A percentile compares a stretch with the other conserved stretches of the same genome.
phyloP scores from a whole-genome alignment of 1,284 basidiomycete genomes.

The Heterobasidion annosum region DNA sequence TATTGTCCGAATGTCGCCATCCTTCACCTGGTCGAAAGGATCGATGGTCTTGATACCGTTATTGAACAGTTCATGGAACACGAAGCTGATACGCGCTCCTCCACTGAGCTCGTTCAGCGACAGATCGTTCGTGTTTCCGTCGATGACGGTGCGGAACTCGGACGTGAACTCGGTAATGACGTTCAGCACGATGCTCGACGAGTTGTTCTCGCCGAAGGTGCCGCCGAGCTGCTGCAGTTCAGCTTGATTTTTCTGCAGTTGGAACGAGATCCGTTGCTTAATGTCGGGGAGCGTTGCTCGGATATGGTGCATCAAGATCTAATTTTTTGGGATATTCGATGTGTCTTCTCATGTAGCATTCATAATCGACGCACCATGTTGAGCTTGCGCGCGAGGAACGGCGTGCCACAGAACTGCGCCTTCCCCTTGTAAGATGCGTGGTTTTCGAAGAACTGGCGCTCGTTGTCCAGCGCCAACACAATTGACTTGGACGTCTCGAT shows the following conservation, averaged over 20 bases:
- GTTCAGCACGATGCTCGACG: conserved; percentile 83
- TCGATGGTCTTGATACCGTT: conserved; percentile 94
- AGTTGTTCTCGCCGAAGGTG: conserved; percentile 75
- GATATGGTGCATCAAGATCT: conserved; percentile 99
- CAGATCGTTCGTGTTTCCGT: conserved; percentile 94
- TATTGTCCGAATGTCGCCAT: conserved; percentile 93
- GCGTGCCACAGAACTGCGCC: conserved; percentile 94
- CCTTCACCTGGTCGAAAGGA: conserved; percentile 97
- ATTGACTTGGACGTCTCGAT: conserved; percentile 89
- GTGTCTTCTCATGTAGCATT: background rate
- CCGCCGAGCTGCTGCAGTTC: conserved; percentile 88
- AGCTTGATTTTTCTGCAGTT: conserved; percentile 79
- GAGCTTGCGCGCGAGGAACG: conserved; percentile 93
- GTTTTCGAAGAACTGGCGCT: conserved; percentile 90
- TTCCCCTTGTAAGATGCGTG: conserved; percentile 91
- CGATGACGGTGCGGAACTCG: conserved; percentile 94
- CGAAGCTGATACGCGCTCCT: conserved; percentile 95
- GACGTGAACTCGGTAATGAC: conserved; percentile 97
- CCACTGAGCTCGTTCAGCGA: conserved; percentile 93
- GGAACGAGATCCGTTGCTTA: conserved; percentile 85
- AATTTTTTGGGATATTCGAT: conserved; percentile 1
- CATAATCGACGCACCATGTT: conserved; percentile 66
- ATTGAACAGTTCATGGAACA: conserved; percentile 97
- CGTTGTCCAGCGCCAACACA: conserved; percentile 76
- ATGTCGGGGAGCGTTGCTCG: conserved; percentile 95